phyloP scores from a whole-genome alignment of 306 rosid genomes.

The Vicia sativa region DNA sequence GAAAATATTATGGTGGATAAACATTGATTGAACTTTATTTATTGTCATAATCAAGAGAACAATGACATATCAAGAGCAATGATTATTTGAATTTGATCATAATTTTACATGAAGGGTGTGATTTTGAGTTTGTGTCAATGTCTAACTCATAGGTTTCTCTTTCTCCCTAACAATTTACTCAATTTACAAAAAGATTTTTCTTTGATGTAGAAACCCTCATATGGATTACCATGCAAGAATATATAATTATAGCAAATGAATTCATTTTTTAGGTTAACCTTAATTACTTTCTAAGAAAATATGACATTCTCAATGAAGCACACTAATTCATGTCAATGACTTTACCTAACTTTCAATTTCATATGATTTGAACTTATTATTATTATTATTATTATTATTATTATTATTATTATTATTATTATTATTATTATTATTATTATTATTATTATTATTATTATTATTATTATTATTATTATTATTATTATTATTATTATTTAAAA shows the following conservation, averaged over 20 bases:
- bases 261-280: constrained; percentile 12
- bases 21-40: constrained; percentile 25
- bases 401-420: too few species aligned
- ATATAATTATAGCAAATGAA: background rate
- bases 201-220: constrained; percentile 34
- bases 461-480: too few species aligned
- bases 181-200: background rate
- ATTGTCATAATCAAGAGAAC: constrained; percentile 44
- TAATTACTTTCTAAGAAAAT: constrained; percentile 20
- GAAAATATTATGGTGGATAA: constrained; percentile 33
- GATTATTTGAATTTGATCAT: constrained; percentile 33
- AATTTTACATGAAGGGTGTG: constrained; percentile 24
- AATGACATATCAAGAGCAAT: constrained; percentile 30
- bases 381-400: too few species aligned
- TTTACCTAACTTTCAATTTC: constrained; percentile 39
- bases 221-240: constrained; percentile 35
- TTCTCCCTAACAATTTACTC: constrained; percentile 25
- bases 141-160: constrained; percentile 38
- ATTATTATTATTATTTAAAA: too few species aligned
- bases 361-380: background rate
- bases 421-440: too few species aligned
- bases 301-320: constrained; percentile 48
- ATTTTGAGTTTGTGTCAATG: background rate
- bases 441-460: too few species aligned
- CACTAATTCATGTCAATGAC: constrained; percentile 40